Conservation (phyloP, 345 rosid genomes). For the Eutrema yunnanense region DNA sequence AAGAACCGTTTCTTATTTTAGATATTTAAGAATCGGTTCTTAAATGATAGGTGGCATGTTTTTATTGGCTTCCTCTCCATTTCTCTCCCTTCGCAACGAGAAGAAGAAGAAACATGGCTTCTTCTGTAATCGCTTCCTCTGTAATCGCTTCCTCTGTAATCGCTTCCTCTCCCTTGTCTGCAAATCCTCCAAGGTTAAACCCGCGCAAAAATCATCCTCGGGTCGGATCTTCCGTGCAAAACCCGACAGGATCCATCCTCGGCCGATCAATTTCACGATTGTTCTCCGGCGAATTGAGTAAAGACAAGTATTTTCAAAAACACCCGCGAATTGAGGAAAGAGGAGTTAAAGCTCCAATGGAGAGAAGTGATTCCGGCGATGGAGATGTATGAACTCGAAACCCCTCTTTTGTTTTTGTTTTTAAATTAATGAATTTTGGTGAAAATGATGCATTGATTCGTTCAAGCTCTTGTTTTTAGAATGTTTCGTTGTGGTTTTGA, state of each 20-base stretch:
- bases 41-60: too few species aligned
- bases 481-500: background rate
- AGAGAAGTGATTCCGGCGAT: constrained; percentile 21
- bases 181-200: background rate
- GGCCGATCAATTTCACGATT: background rate
- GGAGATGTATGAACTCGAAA: constrained; percentile 20
- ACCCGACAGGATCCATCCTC: constrained; percentile 22
- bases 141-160: too few species aligned
- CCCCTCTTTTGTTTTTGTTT: background rate
- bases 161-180: too few species aligned
- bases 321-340: background rate
- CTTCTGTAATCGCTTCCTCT: too few species aligned
- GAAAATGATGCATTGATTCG: background rate
- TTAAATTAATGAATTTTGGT: background rate
- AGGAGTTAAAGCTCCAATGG: constrained; percentile 13
- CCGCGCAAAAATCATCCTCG: constrained; percentile 23
- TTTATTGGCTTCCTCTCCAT: too few species aligned
- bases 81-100: too few species aligned
- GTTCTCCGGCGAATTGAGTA: constrained; percentile 2
- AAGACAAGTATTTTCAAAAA: background rate
- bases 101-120: too few species aligned
- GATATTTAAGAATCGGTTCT: too few species aligned
- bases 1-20: too few species aligned
- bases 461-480: background rate
- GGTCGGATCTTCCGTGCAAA: constrained; percentile 21